Percentiles rank a stretch among this genome's conserved stretches.
Evolutionary conservation across 306 rosid species (phyloP).

Genomic region (Acacia melanoxylon): DNA sequence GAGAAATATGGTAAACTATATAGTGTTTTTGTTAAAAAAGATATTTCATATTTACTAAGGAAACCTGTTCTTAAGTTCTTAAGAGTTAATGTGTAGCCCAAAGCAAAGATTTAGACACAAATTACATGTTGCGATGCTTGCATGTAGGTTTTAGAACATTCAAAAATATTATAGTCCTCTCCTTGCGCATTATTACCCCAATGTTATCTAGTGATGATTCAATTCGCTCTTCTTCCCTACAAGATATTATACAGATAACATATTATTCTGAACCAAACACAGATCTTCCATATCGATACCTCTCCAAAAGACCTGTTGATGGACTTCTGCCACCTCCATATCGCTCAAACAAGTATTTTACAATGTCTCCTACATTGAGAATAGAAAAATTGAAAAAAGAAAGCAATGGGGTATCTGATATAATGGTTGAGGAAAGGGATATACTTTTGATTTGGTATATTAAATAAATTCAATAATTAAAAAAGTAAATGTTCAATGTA

Average conservation of each 20-base stretch:
- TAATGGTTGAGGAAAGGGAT: neutral
- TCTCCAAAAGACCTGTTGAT: slow-evolving; percentile 73
- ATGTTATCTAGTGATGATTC: slow-evolving; percentile 16
- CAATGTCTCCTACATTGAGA: slow-evolving; percentile 73
- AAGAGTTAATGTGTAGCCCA: neutral
- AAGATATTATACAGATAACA: neutral
- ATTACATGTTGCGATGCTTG: slow-evolving; percentile 13
- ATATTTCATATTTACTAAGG: neutral
- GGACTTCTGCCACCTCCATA: slow-evolving; percentile 77
- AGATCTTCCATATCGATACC: slow-evolving; percentile 44
- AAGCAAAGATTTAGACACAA: slow-evolving; percentile 9
- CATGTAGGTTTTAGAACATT: neutral
- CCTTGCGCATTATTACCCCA: neutral
- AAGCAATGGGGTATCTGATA: slow-evolving; percentile 1
- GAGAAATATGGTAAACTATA: neutral
- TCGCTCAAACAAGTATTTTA: slow-evolving; percentile 73
- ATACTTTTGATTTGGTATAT: neutral
- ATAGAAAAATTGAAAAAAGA: slow-evolving; percentile 10
- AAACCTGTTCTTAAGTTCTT: neutral
- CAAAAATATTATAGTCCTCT: neutral
- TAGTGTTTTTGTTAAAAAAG: too few species aligned
- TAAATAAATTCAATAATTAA: too few species aligned
- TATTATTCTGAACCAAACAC: neutral
- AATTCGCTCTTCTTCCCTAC: slow-evolving; percentile 21
- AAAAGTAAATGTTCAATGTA: neutral